Evolutionary conservation across 2,329 filamentous ascomycete species (phyloP), one percentile per base, ranked within the genome.

Genomic region (Fusarium anthophilum): DNA sequence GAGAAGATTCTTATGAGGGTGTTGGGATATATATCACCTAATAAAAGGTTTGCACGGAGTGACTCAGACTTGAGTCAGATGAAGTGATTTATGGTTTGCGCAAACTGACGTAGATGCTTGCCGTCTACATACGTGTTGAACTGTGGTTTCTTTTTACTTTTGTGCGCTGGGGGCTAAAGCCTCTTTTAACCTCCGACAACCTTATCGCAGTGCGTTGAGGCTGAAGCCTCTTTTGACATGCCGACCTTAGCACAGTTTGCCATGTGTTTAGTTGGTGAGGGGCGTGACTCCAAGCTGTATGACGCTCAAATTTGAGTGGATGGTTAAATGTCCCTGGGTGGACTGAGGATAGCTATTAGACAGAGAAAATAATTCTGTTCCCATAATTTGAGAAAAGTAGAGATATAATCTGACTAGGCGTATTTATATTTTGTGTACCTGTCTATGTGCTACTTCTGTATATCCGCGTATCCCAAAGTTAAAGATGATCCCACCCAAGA

Each of bases 361-460:
- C 32, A 35, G 14, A 35, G 32, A 35, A 17, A 35, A 35, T 35
- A 14, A 8, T 35, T 35, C 7, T 8, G 3, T 35, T 15, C 32
- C 1, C 0, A 35, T 17, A 15, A 35, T 35, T 35, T 4, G 1
- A 17, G 1, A 35, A 0, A 35, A 35, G 32, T 3, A 3, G 14
- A 0, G 2, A 35, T 3, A 15, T 35, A 35, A 35, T 35, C 14
- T 3, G 6, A 15, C 2, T 8, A 35, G 32, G 14, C 2, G 1
- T 3, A 15, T 35, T 8, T 14, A 35, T 35, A 3, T 3, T 35
- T 35, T 1, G 13, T 35, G 6, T 35, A 15, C 32, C 7, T 9
- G 32, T 35, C 32, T 0, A 35, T 35, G 32, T 35, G 3, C 14
- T 35, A 35, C 32, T 35, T 35, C 32, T 35, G 32, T 35, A 35